Evolutionary conservation across 495 filamentous ascomycete genomes (phyloP), one percentile per base, ranked within the genome.

Genomic region (Parachaetomium inaequale): DNA sequence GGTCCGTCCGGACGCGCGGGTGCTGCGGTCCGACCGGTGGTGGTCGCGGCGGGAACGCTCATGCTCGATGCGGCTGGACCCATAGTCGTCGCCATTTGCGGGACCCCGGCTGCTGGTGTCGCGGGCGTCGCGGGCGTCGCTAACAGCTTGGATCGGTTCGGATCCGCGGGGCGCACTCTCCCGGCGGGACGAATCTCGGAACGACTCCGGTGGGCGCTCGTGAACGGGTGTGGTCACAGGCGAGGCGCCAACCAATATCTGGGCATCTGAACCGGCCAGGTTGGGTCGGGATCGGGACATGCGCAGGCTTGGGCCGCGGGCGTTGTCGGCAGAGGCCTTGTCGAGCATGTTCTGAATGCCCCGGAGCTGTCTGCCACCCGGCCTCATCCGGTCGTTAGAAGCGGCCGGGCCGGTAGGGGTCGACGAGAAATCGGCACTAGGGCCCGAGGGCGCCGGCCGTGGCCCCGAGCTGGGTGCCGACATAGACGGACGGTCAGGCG

Each of bases 261-360:
- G 78, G 7, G 77, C 77, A 57, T 81, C 76, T 29, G 75, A 81
- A 15, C 77, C 79, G 38, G 65, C 75, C 55, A 79, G 58, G 64
- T 68, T 80, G 32, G 68, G 65, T 7, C 78, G 66, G 25, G 75
- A 74, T n/a, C 72, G 66, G 11, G 72, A 68, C n/a, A 71, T 66
- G 6, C 79, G 76, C 28, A 68, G 69, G 28, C 63, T 65, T 4
- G 69, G 70, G 15, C 68, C 60, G 65, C 70, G 64, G 56, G 75
- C 31, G 49, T 62, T 72, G 38, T 70, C 69, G 21, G 70, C 73
- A 49, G 68, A 71, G 8, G 70, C 72, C 64, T 78, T 76, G 63
- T 79, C 76, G 3, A 84, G 74, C 52, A 76, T 82, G 52, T 66
- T 81, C 58, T 84, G 81, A 19, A 85, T 83, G 28, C 79, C 78